Base-by-base conservation (phyloP, 495 filamentous ascomycete species). In the Chaetomium fimeti region DNA sequence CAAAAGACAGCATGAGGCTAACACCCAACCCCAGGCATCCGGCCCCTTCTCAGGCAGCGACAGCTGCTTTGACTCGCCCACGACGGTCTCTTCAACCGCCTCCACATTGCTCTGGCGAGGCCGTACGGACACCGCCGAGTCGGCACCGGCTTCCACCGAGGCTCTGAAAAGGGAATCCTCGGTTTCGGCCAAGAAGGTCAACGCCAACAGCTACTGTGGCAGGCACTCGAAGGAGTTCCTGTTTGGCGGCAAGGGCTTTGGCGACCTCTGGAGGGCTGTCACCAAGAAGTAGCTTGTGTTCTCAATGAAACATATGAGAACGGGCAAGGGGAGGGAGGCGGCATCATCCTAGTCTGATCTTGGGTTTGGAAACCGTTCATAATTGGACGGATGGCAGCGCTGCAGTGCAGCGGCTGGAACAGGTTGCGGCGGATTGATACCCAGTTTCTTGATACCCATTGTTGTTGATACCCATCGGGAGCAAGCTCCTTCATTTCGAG, bases 131-230 rank as follows among this genome's bases (percentile, higher is more conserved):
- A 47, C 60, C 40, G 9, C 49, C n/a, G 59, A 24, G 22, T 60
- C 52, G 22, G 32, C 25, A 16, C 51, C 42, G 12, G 36, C 36
- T 47, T 51, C 38, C 25, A 32, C 36, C 12, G 49, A 12, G 24
- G 18, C 18, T 15, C 22, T 15, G 22, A 16, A 42, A 15, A 27
- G 45, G 18, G 45, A 49, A n/a, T 49, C 59, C 63, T 36, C 20
- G 12, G 55, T 52, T 13, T 38, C 60, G 29, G 45, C 52, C 27
- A 60, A 38, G 29, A 70, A 72, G 48, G 64, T 71, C 64, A 76
- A 76, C 51, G 74, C 71, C 51, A 53, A 76, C 67, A 75, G 71
- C 62, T 74, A 74, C 60, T 76, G 74, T 52, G 74, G 74, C 48
- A 62, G 74, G 11, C 74, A 76, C 56, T 68, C 71, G 51, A 63